These are phyloP conservation scores for Trichoderma aggressivum DNA, from an alignment of 2,329 filamentous ascomycete genomes.

Conservation along the genomic window DNA sequence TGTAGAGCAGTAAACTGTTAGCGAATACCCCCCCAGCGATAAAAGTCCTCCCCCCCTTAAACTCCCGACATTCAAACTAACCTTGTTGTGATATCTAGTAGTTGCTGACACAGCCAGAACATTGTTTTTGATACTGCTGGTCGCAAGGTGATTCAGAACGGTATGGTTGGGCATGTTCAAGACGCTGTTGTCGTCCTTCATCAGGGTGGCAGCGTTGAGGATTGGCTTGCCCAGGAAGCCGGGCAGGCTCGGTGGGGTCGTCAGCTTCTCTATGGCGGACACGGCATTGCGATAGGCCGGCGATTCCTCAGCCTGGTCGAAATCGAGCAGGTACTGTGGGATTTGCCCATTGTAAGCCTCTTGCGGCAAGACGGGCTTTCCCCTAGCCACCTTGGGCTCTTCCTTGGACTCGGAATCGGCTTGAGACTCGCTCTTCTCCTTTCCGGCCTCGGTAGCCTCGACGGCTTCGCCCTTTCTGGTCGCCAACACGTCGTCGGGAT, in stretches of 20 bases:
- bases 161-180: slow-evolving; percentile 97
- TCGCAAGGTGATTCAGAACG: slow-evolving; percentile 91
- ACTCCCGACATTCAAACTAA: slow-evolving; percentile 35
- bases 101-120: slow-evolving; percentile 93
- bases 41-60: neutral
- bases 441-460: slow-evolving; percentile 17
- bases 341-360: slow-evolving; percentile 69
- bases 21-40: neutral
- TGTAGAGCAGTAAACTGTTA: slow-evolving; percentile 35
- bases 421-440: slow-evolving; percentile 9
- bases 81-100: slow-evolving; percentile 96
- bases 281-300: slow-evolving; percentile 70
- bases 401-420: slow-evolving; percentile 35
- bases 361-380: slow-evolving; percentile 53
- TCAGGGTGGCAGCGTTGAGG: slow-evolving; percentile 81
- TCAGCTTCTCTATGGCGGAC: slow-evolving; percentile 71
- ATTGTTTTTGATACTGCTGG: slow-evolving; percentile 96
- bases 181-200: slow-evolving; percentile 98
- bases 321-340: slow-evolving; percentile 80
- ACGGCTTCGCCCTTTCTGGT: slow-evolving; percentile 25
- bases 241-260: slow-evolving; percentile 79
- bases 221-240: slow-evolving; percentile 94
- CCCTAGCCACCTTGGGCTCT: slow-evolving; percentile 45
- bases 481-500: slow-evolving; percentile 63
- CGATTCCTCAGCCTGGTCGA: slow-evolving; percentile 80